These are phyloP conservation scores for Fusarium pseudonygamai DNA, from an alignment of 2,329 filamentous ascomycete genomes.

Conservation along the genomic window DNA sequence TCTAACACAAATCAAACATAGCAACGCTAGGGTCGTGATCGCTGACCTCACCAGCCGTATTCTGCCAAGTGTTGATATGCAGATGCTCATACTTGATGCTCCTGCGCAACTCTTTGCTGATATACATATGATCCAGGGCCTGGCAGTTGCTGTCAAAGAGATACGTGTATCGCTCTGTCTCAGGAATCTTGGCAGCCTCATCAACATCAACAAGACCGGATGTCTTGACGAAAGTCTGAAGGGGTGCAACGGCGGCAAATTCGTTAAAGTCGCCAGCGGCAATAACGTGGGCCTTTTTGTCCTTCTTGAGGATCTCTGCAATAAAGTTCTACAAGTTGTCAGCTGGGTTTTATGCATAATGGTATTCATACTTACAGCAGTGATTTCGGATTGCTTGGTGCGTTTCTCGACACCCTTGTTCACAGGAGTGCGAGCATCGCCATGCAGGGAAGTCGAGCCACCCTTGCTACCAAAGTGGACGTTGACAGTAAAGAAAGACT, in stretches of 20 bases:
- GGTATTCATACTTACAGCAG: slow-evolving; percentile 57
- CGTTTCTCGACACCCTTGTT: slow-evolving; percentile 71
- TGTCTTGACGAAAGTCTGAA: slow-evolving; percentile 61
- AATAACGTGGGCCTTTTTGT: slow-evolving; percentile 67
- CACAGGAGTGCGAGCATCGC: slow-evolving; percentile 71
- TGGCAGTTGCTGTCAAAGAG: slow-evolving; percentile 75
- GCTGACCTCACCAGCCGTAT: slow-evolving; percentile 63
- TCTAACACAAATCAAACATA: slow-evolving; percentile 66
- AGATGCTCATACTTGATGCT: slow-evolving; percentile 69
- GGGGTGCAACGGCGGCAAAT: slow-evolving; percentile 69
- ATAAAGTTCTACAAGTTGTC: slow-evolving; percentile 58
- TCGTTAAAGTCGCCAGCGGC: slow-evolving; percentile 78
- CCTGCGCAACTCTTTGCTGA: slow-evolving; percentile 62
- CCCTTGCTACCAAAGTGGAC: slow-evolving; percentile 75
- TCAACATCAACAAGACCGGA: slow-evolving; percentile 71
- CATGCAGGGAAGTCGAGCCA: slow-evolving; percentile 70
- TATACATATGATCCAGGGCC: slow-evolving; percentile 75
- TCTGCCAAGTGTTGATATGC: slow-evolving; percentile 76
- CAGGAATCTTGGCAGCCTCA: slow-evolving; percentile 61
- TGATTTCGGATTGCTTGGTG: slow-evolving; percentile 64
- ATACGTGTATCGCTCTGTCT: slow-evolving; percentile 74
- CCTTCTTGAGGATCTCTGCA: slow-evolving; percentile 63
- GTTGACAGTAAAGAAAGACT: slow-evolving; percentile 75
- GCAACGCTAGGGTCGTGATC: slow-evolving; percentile 78
- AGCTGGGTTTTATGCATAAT: neutral